Percentiles rank a stretch among this genome's conserved stretches.
phyloP scores from a whole-genome alignment of 129 eudicot genomes.

The Centrapalus pauciflorus region DNA sequence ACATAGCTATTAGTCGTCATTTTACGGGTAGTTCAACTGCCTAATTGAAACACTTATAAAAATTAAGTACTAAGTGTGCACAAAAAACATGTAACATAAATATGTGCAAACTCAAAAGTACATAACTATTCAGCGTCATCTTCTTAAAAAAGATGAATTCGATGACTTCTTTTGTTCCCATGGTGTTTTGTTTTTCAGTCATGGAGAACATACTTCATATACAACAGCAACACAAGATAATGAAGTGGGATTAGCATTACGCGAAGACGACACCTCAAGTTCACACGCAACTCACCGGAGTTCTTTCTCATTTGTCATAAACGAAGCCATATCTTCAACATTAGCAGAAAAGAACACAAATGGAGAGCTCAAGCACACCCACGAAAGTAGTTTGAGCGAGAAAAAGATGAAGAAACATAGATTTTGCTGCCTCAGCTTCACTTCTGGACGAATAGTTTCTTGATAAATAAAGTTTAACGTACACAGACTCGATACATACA shows the following conservation, averaged over 20 bases:
- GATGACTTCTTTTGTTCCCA: too few relatives aligned
- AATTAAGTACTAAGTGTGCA: too few relatives aligned
- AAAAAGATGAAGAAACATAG: slow-evolving; percentile 35
- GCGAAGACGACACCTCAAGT: slow-evolving; percentile 14
- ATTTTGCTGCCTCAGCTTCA: slow-evolving; percentile 44
- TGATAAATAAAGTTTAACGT: slow-evolving; percentile 17
- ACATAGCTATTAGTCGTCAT: too few relatives aligned
- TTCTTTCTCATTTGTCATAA: slow-evolving; percentile 18
- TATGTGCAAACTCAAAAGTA: too few relatives aligned
- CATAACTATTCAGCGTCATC: too few relatives aligned
- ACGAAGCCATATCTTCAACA: slow-evolving; percentile 17
- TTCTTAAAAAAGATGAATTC: too few relatives aligned
- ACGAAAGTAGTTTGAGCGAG: slow-evolving; percentile 8
- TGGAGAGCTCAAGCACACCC: slow-evolving; percentile 3
- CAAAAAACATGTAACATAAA: too few relatives aligned
- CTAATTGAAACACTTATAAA: too few relatives aligned
- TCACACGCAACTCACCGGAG: slow-evolving; percentile 25
- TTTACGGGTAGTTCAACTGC: too few relatives aligned
- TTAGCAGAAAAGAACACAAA: slow-evolving; percentile 13
- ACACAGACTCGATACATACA: neutral
- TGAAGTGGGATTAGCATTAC: too few relatives aligned
- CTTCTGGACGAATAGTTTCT: slow-evolving; percentile 25
- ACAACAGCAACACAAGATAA: too few relatives aligned
- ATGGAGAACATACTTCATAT: too few relatives aligned
- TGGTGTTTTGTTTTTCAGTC: slow-evolving; percentile 36